These are phyloP conservation scores for Eucalyptus urophylla DNA, from an alignment of 345 rosid genomes.

Conservation along the genomic window DNA sequence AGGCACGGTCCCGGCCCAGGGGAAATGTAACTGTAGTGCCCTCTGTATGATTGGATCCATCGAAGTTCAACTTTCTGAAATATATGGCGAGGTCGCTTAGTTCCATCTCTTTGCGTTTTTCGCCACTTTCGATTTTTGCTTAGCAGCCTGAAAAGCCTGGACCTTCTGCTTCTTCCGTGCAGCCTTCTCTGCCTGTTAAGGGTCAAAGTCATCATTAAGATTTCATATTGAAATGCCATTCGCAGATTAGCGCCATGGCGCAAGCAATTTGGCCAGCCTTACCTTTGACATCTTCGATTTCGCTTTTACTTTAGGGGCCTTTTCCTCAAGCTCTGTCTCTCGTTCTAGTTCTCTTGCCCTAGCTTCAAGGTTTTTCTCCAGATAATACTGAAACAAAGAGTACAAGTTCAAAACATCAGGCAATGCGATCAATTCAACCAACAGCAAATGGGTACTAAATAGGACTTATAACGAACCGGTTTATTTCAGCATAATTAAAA, in stretches of 20 bases:
- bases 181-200: conserved; percentile 76
- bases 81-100: conserved; percentile 1
- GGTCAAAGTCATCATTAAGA: not conserved
- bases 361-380: conserved; percentile 93
- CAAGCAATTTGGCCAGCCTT: not conserved
- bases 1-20: not conserved
- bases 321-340: conserved; percentile 72
- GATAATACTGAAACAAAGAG: conserved; percentile 52
- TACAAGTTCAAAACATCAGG: not conserved
- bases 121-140: conserved; percentile 66
- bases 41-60: not conserved
- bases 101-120: conserved; percentile 98
- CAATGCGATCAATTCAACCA: not conserved
- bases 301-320: conserved; percentile 89
- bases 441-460: not conserved
- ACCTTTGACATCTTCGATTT: conserved; percentile 98
- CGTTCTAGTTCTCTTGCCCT: conserved; percentile 69
- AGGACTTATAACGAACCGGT: not conserved
- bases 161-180: conserved; percentile 88
- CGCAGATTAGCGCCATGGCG: not conserved
- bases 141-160: conserved; percentile 85
- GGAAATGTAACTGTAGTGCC: not conserved
- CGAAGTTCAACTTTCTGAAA: not conserved
- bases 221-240: not conserved
- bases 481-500: not conserved